These are phyloP conservation scores for Penicillium sp. DNA, from an alignment of 2,329 filamentous ascomycete genomes.

Conservation along the genomic window DNA sequence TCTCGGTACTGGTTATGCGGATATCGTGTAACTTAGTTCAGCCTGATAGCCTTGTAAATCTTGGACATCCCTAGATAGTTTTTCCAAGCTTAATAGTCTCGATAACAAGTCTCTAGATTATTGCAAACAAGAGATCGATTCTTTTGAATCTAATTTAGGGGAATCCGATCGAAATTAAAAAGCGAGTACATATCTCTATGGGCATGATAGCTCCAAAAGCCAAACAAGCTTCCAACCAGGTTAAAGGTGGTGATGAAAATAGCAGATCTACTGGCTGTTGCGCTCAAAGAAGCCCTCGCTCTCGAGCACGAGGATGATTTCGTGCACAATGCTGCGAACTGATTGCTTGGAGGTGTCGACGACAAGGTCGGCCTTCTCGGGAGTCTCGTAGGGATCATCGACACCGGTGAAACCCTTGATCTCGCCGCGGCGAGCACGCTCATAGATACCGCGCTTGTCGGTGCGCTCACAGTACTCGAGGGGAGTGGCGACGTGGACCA, in stretches of 20 bases:
- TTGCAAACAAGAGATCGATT: neutral
- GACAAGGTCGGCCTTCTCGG: slow-evolving; percentile 74
- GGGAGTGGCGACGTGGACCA: slow-evolving; percentile 89
- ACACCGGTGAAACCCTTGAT: slow-evolving; percentile 99
- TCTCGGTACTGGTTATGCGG: too few relatives aligned
- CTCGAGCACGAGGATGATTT: slow-evolving; percentile 92
- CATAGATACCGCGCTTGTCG: slow-evolving; percentile 88
- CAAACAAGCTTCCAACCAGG: neutral
- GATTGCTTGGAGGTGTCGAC: slow-evolving; percentile 84
- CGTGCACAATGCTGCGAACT: slow-evolving; percentile 90
- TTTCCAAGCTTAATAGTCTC: too few relatives aligned
- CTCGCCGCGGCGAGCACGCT: slow-evolving; percentile 76
- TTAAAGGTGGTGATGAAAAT: neutral
- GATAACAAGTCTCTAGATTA: too few relatives aligned
- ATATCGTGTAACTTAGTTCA: too few relatives aligned
- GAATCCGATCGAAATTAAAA: slow-evolving; percentile 26
- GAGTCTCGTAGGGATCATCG: slow-evolving; percentile 91
- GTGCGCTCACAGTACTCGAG: slow-evolving; percentile 93
- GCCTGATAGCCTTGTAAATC: too few relatives aligned
- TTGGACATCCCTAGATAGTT: too few relatives aligned
- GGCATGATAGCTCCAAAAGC: slow-evolving; percentile 3
- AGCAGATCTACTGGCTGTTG: slow-evolving; percentile 30
- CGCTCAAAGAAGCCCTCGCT: slow-evolving; percentile 80
- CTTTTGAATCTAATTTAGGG: slow-evolving; percentile 19
- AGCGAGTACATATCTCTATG: slow-evolving; percentile 21